Evolutionary conservation across 108 stramenopile genomes (phyloP).

Genomic region (Epithemia pelagica): DNA sequence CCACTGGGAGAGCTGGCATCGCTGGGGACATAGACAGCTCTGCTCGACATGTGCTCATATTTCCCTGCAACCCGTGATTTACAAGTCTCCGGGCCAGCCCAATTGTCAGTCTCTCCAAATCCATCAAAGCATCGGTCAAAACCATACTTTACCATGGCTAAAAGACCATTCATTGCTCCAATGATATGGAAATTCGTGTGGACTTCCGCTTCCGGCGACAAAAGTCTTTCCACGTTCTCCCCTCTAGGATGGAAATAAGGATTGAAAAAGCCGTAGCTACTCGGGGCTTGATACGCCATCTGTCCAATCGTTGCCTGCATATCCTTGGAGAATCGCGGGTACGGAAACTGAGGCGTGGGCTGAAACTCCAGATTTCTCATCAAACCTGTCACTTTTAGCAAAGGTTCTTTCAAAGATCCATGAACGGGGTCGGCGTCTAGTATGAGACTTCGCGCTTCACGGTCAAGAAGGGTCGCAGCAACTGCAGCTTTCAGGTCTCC

Average conservation of each 20-base stretch:
- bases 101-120: slow-evolving; percentile 6
- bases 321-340: slow-evolving; percentile 2
- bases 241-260: slow-evolving; percentile 33
- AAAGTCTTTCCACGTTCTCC: slow-evolving; percentile 5
- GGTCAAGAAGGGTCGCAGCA: slow-evolving; percentile 57
- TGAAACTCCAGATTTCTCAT: slow-evolving; percentile 49
- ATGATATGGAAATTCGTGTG: slow-evolving; percentile 24
- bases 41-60: not conserved
- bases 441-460: slow-evolving; percentile 34
- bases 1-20: slow-evolving; percentile 1
- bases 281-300: slow-evolving; percentile 30
- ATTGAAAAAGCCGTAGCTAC: slow-evolving; percentile 51
- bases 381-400: slow-evolving; percentile 41
- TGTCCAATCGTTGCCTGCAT: slow-evolving; percentile 37
- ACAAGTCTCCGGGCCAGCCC: not conserved
- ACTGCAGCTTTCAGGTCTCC: slow-evolving; percentile 48
- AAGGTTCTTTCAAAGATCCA: slow-evolving; percentile 55
- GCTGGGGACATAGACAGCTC: not conserved
- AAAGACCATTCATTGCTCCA: slow-evolving; percentile 36
- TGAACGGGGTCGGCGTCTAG: slow-evolving; percentile 46
- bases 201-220: slow-evolving; percentile 48
- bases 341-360: slow-evolving; percentile 7
- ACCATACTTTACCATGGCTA: slow-evolving; percentile 47
- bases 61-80: not conserved
- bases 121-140: slow-evolving; percentile 4